Base-by-base conservation (phyloP, 225 moss, liverwort and hornwort genomes). In the Marchantia paleacea region DNA sequence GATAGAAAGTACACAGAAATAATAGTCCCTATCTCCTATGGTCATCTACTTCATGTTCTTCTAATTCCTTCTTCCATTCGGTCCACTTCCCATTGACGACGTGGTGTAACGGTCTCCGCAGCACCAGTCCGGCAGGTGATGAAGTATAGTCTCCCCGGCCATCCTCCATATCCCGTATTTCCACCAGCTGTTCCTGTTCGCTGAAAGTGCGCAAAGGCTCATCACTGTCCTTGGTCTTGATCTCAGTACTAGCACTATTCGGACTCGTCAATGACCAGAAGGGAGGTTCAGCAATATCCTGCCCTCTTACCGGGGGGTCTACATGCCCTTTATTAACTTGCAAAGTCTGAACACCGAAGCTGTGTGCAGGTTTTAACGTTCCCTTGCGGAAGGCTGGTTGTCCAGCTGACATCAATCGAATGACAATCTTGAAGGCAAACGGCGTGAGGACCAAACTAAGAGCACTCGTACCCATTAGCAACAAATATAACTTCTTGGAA, bases 381-480 rank as follows among this genome's bases (percentile, higher is more conserved):
- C 15, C 31, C 29, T 78, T 83, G 18, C 72, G 47, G 53, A 71
- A 77, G 15, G 28, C 69, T 57, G 51, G 3, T 78, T 81, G 81
- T 50, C 51, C 80, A 24, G 74, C 11, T 48, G 86, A 78, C 78
- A 78, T 86, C 39, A 83, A 51, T 15, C 69, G 75, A 69, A 83
- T 76, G 25, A 86, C 86, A 73, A 86, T 75, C 79, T 86, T 86
- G 83, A 86, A 86, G 22, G 86, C 86, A 65, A 86, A 86, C 15
- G 86, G 86, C 70, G 86, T 86, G 28, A 86, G 81, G 62, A 86
- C 86, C 14, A 86, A 81, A 75, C 86, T 86, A 55, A 86, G 81
- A 31, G 86, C 86, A 50, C 86, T 86, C 54, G 86, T 86, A 18
- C 86, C 86, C 86, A 86, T 86, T 73, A 86, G 75, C 28, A 86